phyloP scores from a whole-genome alignment of 2,329 filamentous ascomycete species.

The Dactylellina sp. region DNA sequence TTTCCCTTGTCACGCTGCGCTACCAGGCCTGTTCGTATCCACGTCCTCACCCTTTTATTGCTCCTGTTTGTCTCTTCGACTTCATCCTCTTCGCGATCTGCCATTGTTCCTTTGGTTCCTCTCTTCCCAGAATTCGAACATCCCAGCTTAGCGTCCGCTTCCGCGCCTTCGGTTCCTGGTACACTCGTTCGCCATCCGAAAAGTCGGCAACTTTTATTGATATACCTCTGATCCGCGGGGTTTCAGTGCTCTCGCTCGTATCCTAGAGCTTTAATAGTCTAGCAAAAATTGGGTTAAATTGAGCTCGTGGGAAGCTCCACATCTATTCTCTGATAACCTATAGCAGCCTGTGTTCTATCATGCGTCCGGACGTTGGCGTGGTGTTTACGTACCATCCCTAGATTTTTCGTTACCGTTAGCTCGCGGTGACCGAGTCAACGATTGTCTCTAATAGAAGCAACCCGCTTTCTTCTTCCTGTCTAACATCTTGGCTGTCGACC shows the following conservation, averaged over 20 bases:
- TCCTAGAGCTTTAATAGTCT: too few species aligned
- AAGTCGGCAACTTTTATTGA: neutral
- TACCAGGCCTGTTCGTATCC: too few species aligned
- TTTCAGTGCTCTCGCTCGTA: too few species aligned
- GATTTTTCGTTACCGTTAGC: constrained; percentile 3
- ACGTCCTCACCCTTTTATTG: too few species aligned
- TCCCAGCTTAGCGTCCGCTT: constrained; percentile 1
- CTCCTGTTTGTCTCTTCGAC: neutral
- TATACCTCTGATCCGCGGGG: neutral
- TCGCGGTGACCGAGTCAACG: neutral
- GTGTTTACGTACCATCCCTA: neutral
- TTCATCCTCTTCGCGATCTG: too few species aligned
- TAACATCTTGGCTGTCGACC: too few species aligned
- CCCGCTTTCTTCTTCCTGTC: neutral
- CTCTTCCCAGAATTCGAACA: too few species aligned
- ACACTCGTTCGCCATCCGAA: neutral
- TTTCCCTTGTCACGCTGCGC: too few species aligned
- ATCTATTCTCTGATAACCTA: neutral
- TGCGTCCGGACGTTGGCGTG: neutral
- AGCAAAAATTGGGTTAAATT: too few species aligned
- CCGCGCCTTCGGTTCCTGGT: neutral
- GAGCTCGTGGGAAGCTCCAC: neutral
- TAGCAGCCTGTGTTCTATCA: neutral
- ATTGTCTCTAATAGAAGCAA: neutral
- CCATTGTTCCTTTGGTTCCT: too few species aligned